Evolutionary conservation across 1,139 yeast species (phyloP), one percentile per base, ranked within the genome.

Genomic region (Scheffersomyces stambukii): DNA sequence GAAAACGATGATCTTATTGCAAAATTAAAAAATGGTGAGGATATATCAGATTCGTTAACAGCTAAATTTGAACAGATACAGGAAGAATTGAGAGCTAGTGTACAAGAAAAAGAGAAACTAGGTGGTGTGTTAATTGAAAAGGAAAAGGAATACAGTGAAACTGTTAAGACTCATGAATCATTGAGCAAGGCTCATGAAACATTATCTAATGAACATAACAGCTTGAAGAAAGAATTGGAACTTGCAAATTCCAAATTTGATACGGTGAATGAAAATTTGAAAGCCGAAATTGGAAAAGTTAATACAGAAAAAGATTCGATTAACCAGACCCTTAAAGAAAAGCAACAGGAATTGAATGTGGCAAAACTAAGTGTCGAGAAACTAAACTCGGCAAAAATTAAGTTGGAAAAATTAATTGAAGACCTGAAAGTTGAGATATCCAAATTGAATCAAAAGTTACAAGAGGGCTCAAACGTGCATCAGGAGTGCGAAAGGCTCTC

Each of bases 41-140:
- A n/a, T n/a, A n/a, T n/a, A n/a, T n/a, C n/a, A n/a, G n/a, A n/a
- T n/a, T n/a, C n/a, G n/a, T n/a, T n/a, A 9, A 16, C 15, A 12
- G 8, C 27, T 3, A 23, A 38, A 19, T 24, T 36, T 13, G 27
- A 23, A 15, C 17, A 19, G 16, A 30, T 22, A 33, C 16, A 20
- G 8, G 33, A 27, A 8, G 50, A 60, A 11, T 27, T 55, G 2
- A 35, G 32, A 15, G 17, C 34, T 1, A 25, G 23, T n/a, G 16
- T 22, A n/a, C 29, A 26, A n/a, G 27, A 37, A n/a, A 21, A 30
- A 16, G 33, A 30, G 16, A 22, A 20, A n/a, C 29, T 37, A 14
- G 29, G 8, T 10, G 21, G 25, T 7, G 35, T 32, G 12, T 27
- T 35, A 21, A 22, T 21, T 14, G 9, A 10, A 13, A 24, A 21